Conservation (phyloP, 495 filamentous ascomycete species). For the Lichenothelia convexa region DNA sequence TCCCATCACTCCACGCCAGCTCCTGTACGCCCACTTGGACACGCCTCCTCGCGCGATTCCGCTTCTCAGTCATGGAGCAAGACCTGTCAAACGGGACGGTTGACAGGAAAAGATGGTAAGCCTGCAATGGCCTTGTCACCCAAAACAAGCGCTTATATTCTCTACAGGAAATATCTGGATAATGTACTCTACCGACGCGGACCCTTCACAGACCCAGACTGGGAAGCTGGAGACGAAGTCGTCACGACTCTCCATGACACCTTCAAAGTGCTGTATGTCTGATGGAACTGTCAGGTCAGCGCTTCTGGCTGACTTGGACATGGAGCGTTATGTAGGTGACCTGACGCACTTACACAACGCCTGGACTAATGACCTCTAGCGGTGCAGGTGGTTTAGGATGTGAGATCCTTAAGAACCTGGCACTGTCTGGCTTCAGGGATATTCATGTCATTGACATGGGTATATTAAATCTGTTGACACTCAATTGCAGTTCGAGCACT, state of each 20-base stretch:
- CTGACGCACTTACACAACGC: background rate
- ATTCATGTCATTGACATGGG: slow-evolving; percentile 99
- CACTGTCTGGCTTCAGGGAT: slow-evolving; percentile 84
- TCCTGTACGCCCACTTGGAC: too few species aligned
- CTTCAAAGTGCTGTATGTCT: slow-evolving; percentile 56
- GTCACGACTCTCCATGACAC: too few species aligned
- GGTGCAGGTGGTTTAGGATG: slow-evolving; percentile 93
- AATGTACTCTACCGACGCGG: slow-evolving; percentile 55
- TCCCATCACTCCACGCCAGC: too few species aligned
- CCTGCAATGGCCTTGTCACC: slow-evolving; percentile 1
- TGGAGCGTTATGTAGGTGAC: slow-evolving; percentile 30
- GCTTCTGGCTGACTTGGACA: slow-evolving; percentile 5
- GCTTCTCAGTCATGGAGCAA: too few species aligned
- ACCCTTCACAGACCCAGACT: slow-evolving; percentile 59
- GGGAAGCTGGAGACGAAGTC: slow-evolving; percentile 43
- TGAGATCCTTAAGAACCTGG: slow-evolving; percentile 92
- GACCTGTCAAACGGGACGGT: too few species aligned
- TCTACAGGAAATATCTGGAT: slow-evolving; percentile 48
- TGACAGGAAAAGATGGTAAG: background rate
- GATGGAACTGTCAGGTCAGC: background rate
- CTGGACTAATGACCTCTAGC: slow-evolving; percentile 31
- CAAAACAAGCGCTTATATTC: background rate
- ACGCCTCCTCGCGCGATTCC: too few species aligned
- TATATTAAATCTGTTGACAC: slow-evolving; percentile 13
- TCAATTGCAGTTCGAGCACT: background rate